These are phyloP conservation scores for Macrotyloma uniflorum DNA, from an alignment of 306 rosid species.

Conservation along the genomic window DNA sequence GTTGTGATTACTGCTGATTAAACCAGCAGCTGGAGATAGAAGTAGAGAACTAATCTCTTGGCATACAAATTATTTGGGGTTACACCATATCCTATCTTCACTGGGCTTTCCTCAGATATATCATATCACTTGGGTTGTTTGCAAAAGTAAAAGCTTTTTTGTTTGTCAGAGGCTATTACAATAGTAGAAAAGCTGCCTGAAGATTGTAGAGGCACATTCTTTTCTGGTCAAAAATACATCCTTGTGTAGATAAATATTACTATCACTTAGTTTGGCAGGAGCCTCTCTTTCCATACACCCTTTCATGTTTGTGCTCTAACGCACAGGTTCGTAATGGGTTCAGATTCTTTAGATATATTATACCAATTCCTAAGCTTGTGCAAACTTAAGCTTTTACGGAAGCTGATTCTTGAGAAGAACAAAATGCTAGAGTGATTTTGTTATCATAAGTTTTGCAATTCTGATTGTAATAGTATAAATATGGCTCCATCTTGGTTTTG, in stretches of 20 bases:
- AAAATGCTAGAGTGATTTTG: slow-evolving; percentile 18
- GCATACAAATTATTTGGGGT: neutral
- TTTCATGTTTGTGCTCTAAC: slow-evolving; percentile 31
- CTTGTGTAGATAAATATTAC: slow-evolving; percentile 30
- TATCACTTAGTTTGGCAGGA: slow-evolving; percentile 19
- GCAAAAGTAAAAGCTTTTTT: slow-evolving; percentile 12
- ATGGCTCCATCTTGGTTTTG: slow-evolving; percentile 18
- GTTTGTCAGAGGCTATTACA: slow-evolving; percentile 5
- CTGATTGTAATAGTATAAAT: neutral
- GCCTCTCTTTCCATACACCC: slow-evolving; percentile 1
- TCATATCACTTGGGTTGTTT: slow-evolving; percentile 34
- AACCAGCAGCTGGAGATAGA: slow-evolving; percentile 40
- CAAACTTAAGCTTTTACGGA: slow-evolving; percentile 12
- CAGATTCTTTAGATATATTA: slow-evolving; percentile 1
- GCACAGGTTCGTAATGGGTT: neutral
- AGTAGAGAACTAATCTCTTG: slow-evolving; percentile 12
- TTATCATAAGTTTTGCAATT: neutral
- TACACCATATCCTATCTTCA: slow-evolving; percentile 25
- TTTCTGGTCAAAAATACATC: slow-evolving; percentile 31
- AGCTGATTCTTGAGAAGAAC: slow-evolving; percentile 17
- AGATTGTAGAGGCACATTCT: slow-evolving; percentile 24
- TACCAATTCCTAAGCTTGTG: slow-evolving; percentile 18
- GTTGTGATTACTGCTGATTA: slow-evolving; percentile 12
- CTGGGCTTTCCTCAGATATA: slow-evolving; percentile 4
- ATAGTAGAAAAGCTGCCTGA: slow-evolving; percentile 12